Percentiles rank a stretch among this genome's conserved stretches.
These are phyloP conservation scores for Russula brevipes DNA, from an alignment of 768 basidiomycete genomes.

Conservation along the genomic window DNA sequence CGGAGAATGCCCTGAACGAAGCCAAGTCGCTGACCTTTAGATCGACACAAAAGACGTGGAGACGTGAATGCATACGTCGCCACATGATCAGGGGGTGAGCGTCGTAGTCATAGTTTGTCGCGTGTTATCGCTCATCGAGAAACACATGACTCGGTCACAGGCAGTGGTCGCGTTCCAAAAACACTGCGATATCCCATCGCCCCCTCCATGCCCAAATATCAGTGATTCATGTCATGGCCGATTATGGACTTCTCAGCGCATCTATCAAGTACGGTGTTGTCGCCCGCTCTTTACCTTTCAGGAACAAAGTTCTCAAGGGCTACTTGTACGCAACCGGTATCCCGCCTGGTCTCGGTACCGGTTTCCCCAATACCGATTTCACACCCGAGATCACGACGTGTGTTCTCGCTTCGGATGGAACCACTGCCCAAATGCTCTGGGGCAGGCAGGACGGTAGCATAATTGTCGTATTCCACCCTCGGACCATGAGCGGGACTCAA, in stretches of 20 bases:
- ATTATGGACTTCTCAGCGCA: conserved; percentile 50
- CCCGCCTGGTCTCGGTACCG: conserved; percentile 53
- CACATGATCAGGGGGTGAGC: conserved; percentile 51
- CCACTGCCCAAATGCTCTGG: conserved; percentile 66
- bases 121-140: not conserved
- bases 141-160: conserved; percentile 35
- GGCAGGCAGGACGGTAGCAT: conserved; percentile 68
- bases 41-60: conserved; percentile 58
- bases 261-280: conserved; percentile 67
- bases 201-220: conserved; percentile 58
- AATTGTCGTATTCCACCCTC: conserved; percentile 50
- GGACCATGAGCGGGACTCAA: conserved; percentile 51
- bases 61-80: conserved; percentile 58
- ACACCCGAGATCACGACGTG: conserved; percentile 60
- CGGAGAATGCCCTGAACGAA: conserved; percentile 50
- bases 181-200: conserved; percentile 52
- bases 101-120: conserved; percentile 11
- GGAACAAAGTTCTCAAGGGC: conserved; percentile 63
- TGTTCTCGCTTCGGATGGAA: conserved; percentile 53
- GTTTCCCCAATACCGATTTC: conserved; percentile 74
- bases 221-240: conserved; percentile 55
- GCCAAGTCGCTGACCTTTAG: conserved; percentile 47
- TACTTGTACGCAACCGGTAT: conserved; percentile 61
- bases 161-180: conserved; percentile 65
- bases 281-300: conserved; percentile 65